Percentiles rank a stretch among this genome's conserved stretches.
Conservation (phyloP, 2,329 filamentous ascomycete species). For the Xylariales sp. region DNA sequence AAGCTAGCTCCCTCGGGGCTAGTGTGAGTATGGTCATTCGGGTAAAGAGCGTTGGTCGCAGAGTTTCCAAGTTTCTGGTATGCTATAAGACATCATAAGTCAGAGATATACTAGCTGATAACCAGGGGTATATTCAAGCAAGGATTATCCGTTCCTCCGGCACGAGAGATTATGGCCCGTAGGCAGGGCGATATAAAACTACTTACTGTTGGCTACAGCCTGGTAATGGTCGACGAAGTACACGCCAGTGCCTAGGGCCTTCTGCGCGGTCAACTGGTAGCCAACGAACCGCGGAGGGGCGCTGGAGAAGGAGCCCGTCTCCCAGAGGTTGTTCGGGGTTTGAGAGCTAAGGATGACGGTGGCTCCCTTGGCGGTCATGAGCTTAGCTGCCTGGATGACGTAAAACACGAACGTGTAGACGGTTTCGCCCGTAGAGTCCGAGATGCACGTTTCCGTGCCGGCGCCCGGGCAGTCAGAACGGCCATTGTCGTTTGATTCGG, state of each 20-base stretch:
- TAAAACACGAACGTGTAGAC: conserved; percentile 50
- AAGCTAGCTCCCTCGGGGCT: conserved; percentile 63
- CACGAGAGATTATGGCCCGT: background rate
- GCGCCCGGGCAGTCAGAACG: conserved; percentile 67
- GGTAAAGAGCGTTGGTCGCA: conserved; percentile 63
- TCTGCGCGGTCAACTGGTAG: conserved; percentile 53
- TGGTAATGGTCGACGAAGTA: conserved; percentile 68
- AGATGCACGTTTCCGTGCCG: conserved; percentile 63
- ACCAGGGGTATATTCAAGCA: background rate
- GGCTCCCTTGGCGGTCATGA: conserved; percentile 64
- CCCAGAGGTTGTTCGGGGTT: conserved; percentile 73
- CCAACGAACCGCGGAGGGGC: conserved; percentile 65
- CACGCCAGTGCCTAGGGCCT: conserved; percentile 46
- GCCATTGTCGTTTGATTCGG: conserved; percentile 66
- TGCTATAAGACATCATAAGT: conserved; percentile 37
- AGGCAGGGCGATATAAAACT: background rate
- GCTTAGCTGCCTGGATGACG: conserved; percentile 44
- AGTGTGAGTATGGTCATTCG: conserved; percentile 72
- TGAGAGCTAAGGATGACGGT: conserved; percentile 68
- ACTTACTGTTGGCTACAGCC: conserved; percentile 59
- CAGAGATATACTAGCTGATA: background rate
- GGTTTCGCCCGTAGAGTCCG: conserved; percentile 47
- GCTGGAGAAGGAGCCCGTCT: conserved; percentile 62
- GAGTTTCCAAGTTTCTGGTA: conserved; percentile 60
- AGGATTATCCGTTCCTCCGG: too few species aligned